These are phyloP conservation scores for Fusarium udum DNA, from an alignment of 2,329 filamentous ascomycete species.

Conservation along the genomic window DNA sequence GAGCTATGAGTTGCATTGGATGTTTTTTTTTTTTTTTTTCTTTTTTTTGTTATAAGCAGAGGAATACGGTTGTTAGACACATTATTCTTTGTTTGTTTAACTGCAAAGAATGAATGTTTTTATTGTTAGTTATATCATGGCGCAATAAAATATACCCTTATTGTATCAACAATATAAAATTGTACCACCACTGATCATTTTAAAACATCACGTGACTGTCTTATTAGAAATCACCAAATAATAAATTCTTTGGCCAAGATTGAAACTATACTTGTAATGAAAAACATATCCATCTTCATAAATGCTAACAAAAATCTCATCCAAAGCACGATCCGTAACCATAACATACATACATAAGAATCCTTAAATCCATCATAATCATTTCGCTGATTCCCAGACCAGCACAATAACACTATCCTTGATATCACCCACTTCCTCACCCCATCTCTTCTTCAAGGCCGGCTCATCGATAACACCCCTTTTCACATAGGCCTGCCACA, in stretches of 20 bases:
- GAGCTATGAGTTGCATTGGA: background rate
- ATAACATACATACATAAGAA: constrained; percentile 28
- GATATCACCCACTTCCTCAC: constrained; percentile 1
- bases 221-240: background rate
- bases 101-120: background rate
- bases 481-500: constrained; percentile 60
- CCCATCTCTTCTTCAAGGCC: constrained; percentile 28
- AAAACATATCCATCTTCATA: background rate
- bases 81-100: background rate
- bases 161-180: background rate
- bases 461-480: constrained; percentile 28
- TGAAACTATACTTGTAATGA: background rate
- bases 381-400: constrained; percentile 40
- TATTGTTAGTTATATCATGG: background rate
- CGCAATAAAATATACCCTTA: background rate
- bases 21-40: background rate
- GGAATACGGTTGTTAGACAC: no score
- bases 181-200: background rate
- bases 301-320: background rate
- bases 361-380: constrained; percentile 22
- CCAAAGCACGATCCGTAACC: constrained; percentile 11
- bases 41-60: background rate
- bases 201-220: no score
- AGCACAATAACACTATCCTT: constrained; percentile 42
- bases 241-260: background rate